Base-by-base conservation (phyloP, 257 asterid species). In the Leonotis leonurus region DNA sequence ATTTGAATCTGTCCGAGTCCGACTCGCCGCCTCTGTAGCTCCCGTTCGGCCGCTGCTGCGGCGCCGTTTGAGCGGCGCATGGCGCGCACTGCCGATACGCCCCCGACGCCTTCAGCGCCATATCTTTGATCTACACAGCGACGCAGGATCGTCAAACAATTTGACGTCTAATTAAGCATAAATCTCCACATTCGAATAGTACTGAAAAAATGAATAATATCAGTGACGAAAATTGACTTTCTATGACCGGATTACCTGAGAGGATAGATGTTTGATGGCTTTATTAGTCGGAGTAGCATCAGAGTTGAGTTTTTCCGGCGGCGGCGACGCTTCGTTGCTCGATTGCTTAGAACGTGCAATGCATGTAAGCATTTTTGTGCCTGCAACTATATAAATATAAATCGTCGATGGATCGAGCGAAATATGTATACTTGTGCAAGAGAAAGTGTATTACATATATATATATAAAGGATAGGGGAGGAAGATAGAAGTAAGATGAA, bases 71-170 rank as follows among this genome's bases (percentile, higher is more conserved):
- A 32, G 48, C 70, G 11, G 90, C 72, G 49, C 89, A 89, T 16
- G 95, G 88, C 58, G 78, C 74, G 59, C 95, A 89, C 68, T 87
- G 81, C 44, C 79, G 76, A 60, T 86, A 89, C 27, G 91, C 95
- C 3, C 95, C 97, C 3, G 97, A 86, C 39, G 97, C 97, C 82
- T 89, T 89, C 83, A 84, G 48, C 16, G 94, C 97, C 91, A 89
- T 84, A 35, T 86, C 97, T 84, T 79, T 89, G 64, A 89, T 83
- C 97, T 89, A 3, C 21, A n/a, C 30, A 49, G n/a, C 13, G 8
- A 7, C 24, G 12, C 3, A 8, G 14, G 54, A 46, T 46, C 54
- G 8, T 16, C 39, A 3, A 0, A 1, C 0, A 8, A 43, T 5
- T 3, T 27, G 3, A 13, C 30, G 13, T 12, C 43, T 8, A 25